These are phyloP conservation scores for Cladosporium sp. DNA, from an alignment of 2,329 filamentous ascomycete species.

Conservation along the genomic window DNA sequence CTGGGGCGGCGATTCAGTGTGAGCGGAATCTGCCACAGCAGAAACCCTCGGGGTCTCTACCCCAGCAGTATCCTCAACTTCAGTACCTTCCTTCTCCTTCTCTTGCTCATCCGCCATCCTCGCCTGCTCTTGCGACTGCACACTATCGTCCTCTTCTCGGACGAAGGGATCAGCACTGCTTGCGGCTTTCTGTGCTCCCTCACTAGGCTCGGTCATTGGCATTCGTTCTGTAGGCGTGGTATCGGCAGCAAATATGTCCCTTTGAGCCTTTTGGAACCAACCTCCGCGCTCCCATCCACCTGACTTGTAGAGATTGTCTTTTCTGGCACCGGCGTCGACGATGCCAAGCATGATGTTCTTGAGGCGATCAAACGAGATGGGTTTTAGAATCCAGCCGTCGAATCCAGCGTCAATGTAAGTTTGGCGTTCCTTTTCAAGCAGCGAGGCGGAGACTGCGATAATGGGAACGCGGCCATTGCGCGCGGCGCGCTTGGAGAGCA, in stretches of 20 bases:
- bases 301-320: constrained; percentile 66
- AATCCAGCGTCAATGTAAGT: constrained; percentile 78
- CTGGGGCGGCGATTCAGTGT: neutral
- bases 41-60: neutral
- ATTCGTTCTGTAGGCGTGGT: constrained; percentile 38
- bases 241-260: constrained; percentile 41
- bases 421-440: constrained; percentile 69
- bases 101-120: constrained; percentile 34
- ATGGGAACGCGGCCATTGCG: constrained; percentile 72
- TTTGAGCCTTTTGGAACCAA: constrained; percentile 65
- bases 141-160: constrained; percentile 37
- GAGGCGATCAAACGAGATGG: constrained; percentile 77
- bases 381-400: constrained; percentile 89
- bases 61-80: neutral
- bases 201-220: constrained; percentile 29
- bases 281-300: constrained; percentile 84
- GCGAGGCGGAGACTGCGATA: constrained; percentile 82
- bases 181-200: constrained; percentile 38
- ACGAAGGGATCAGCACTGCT: constrained; percentile 36
- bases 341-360: constrained; percentile 71
- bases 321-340: constrained; percentile 59
- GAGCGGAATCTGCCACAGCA: neutral
- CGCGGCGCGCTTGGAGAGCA: constrained; percentile 61
- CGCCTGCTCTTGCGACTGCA: constrained; percentile 38
- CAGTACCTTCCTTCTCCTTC: constrained; percentile 14